Evolutionary conservation across 1,284 basidiomycete species (phyloP).

Genomic region (Microbotryomycetes sp.): DNA sequence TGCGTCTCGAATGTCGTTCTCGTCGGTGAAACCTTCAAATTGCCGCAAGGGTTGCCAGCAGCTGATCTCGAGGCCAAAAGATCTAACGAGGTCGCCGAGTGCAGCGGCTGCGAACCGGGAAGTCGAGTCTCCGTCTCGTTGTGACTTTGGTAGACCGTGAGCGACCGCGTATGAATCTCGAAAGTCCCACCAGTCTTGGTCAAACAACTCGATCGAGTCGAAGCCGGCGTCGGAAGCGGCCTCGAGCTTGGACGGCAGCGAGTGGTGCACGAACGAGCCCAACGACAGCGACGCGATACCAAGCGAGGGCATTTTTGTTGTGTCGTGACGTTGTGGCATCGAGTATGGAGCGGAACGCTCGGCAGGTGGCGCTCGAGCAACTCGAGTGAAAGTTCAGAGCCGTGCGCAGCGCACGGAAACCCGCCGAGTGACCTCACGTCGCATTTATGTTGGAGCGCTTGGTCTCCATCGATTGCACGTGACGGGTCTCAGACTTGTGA

Average conservation of each 20-base stretch:
- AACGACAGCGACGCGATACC: conserved; percentile 31
- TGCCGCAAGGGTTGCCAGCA: conserved; percentile 44
- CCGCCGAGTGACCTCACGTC: background rate
- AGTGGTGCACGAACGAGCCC: conserved; percentile 33
- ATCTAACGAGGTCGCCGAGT: conserved; percentile 34
- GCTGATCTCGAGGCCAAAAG: conserved; percentile 37
- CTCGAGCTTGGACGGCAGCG: conserved; percentile 38
- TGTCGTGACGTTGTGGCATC: no score
- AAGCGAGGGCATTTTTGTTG: background rate
- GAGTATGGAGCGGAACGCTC: no score
- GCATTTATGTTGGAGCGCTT: background rate
- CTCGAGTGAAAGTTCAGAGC: background rate
- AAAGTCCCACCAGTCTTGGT: conserved; percentile 40
- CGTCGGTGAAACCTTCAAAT: conserved; percentile 40
- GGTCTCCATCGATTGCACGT: no score
- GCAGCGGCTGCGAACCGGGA: conserved; percentile 37
- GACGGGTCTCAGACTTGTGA: no score
- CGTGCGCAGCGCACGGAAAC: background rate
- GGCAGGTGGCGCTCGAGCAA: background rate
- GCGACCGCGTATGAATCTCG: conserved; percentile 28
- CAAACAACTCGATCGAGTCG: conserved; percentile 41
- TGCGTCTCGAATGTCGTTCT: conserved; percentile 16
- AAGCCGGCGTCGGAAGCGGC: conserved; percentile 39
- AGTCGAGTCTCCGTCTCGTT: conserved; percentile 21
- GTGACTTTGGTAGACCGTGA: conserved; percentile 13